A percentile compares a stretch with the other conserved stretches of the same genome.
phyloP scores from a whole-genome alignment of 371 early-diverging fungal species.

The Saksenaea oblongispora region DNA sequence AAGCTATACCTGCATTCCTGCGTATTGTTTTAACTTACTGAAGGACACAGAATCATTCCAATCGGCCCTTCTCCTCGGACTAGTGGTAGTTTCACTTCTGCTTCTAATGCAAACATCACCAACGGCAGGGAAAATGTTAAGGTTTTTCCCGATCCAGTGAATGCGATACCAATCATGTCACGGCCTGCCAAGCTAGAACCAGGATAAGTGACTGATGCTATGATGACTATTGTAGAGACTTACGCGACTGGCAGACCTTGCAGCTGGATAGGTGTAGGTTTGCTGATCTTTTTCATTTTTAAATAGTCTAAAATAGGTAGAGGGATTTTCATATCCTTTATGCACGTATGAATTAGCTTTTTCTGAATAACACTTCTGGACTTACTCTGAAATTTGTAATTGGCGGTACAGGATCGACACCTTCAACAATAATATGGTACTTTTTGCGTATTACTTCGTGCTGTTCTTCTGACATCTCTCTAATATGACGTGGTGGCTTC shows the following conservation, averaged over 20 bases:
- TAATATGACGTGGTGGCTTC: slow-evolving; percentile 78
- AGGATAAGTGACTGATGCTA: not conserved
- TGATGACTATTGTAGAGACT: slow-evolving; percentile 12
- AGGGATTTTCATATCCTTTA: slow-evolving; percentile 78
- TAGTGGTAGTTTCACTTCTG: slow-evolving; percentile 77
- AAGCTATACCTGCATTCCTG: not conserved
- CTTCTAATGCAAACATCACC: slow-evolving; percentile 81
- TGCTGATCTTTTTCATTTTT: slow-evolving; percentile 75
- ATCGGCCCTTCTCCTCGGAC: slow-evolving; percentile 90
- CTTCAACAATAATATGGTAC: slow-evolving; percentile 75
- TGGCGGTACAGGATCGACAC: slow-evolving; percentile 75
- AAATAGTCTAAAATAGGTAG: slow-evolving; percentile 81
- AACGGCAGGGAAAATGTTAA: slow-evolving; percentile 94
- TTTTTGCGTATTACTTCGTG: slow-evolving; percentile 61
- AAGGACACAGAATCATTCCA: slow-evolving; percentile 88
- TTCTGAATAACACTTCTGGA: not conserved
- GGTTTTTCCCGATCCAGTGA: slow-evolving; percentile 99
- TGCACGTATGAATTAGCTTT: slow-evolving; percentile 4
- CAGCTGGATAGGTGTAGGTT: slow-evolving; percentile 98
- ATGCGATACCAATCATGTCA: slow-evolving; percentile 95
- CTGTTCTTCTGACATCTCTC: slow-evolving; percentile 54
- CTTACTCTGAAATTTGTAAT: slow-evolving; percentile 64
- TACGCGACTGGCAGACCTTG: slow-evolving; percentile 86
- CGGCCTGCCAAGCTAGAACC: slow-evolving; percentile 66
- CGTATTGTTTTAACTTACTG: slow-evolving; percentile 47